A percentile compares a stretch with the other conserved stretches of the same genome.
Conservation (phyloP, 2,329 filamentous ascomycete genomes). For the Penicillium sp. region DNA sequence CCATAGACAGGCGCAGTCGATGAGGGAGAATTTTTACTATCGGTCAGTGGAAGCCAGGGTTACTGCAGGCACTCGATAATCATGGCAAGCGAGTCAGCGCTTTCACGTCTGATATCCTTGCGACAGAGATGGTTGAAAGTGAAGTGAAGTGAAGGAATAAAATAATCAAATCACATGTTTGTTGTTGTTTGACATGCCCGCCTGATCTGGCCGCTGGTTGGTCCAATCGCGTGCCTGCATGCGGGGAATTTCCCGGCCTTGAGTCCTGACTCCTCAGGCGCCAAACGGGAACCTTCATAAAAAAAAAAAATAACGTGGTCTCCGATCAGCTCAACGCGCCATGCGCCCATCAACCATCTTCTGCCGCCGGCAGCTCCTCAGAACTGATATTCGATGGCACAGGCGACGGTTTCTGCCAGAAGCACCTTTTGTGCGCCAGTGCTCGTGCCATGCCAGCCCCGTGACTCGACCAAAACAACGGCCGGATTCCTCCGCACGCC, state of each 20-base stretch:
- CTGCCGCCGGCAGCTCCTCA: slow-evolving; percentile 9
- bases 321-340: neutral
- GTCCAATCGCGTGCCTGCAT: neutral
- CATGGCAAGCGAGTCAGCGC: neutral
- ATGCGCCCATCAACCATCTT: slow-evolving; percentile 9
- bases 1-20: neutral
- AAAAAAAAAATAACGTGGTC: neutral
- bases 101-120: too few relatives aligned
- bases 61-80: neutral
- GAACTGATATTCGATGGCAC: neutral
- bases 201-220: neutral
- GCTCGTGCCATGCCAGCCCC: slow-evolving; percentile 6
- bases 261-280: neutral
- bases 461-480: neutral
- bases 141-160: neutral
- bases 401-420: neutral
- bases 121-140: too few relatives aligned
- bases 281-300: neutral
- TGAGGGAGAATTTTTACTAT: neutral
- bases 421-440: neutral
- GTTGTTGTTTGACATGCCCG: slow-evolving; percentile 9
- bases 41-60: neutral
- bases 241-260: neutral
- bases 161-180: neutral
- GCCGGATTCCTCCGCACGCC: slow-evolving; percentile 21